A percentile compares a stretch with the other conserved stretches of the same genome.
phyloP scores from a whole-genome alignment of 2,329 filamentous ascomycete genomes.

The Trematosphaeria pertusa region DNA sequence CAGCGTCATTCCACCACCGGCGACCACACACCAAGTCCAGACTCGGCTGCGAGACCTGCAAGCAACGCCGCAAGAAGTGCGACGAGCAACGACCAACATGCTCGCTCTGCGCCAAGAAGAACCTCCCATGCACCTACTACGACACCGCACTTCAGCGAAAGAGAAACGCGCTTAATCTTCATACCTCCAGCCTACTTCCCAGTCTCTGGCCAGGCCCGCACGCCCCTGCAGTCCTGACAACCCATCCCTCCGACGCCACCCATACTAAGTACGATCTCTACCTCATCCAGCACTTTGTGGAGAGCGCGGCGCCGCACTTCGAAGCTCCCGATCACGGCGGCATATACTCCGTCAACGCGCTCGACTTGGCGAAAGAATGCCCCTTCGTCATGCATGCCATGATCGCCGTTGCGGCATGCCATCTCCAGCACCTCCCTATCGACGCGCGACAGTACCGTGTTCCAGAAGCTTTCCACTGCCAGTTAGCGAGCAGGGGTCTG shows the following conservation, averaged over 20 bases:
- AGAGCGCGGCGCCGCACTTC: background rate
- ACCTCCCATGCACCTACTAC: conserved; percentile 2
- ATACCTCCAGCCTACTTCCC: background rate
- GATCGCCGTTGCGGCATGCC: conserved; percentile 19
- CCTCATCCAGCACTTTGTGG: conserved; percentile 14
- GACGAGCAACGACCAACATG: conserved; percentile 11
- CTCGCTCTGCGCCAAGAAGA: conserved; percentile 5
- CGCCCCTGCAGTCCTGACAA: background rate
- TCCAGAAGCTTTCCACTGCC: conserved; percentile 15
- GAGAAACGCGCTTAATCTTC: background rate
- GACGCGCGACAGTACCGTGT: conserved; percentile 8
- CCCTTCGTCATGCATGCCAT: conserved; percentile 21
- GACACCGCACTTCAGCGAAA: background rate
- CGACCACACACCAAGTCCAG: conserved; percentile 15
- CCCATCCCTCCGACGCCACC: background rate
- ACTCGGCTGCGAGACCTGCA: conserved; percentile 13
- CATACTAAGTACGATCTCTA: conserved; percentile 15
- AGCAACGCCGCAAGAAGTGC: conserved; percentile 13
- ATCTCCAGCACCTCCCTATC: conserved; percentile 14
- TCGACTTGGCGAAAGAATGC: conserved; percentile 14
- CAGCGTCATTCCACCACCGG: conserved; percentile 1
- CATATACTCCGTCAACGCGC: conserved; percentile 7
- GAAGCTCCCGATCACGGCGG: background rate
- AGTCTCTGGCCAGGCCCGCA: conserved; percentile 7
- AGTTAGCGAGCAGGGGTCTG: conserved; percentile 14